Conservation (phyloP, 78 protist species). For the Dictyostelium discoideum region dicty_2.7 NC_007089.4:5509501-5510000, state of each 20-base stretch:
- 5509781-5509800: background rate
- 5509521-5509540: no score
- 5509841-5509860: constrained; percentile 34
- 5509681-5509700: background rate
- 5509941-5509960: background rate
- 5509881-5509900: background rate
- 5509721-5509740: background rate
- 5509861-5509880: background rate
- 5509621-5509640: no score
- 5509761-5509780: background rate
- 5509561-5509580: background rate
- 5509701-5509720: background rate
- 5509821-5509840: constrained; percentile 24
- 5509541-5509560: no score
- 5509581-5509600: no score
- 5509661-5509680: background rate
- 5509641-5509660: no score
- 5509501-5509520: background rate
- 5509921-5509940: constrained; percentile 1
- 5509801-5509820: background rate
- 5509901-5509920: background rate
- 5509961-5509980: background rate
- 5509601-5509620: no score
- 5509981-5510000: background rate
- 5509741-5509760: background rate